phyloP scores from a whole-genome alignment of 257 asterid genomes.

The Gentiana straminea region DNA sequence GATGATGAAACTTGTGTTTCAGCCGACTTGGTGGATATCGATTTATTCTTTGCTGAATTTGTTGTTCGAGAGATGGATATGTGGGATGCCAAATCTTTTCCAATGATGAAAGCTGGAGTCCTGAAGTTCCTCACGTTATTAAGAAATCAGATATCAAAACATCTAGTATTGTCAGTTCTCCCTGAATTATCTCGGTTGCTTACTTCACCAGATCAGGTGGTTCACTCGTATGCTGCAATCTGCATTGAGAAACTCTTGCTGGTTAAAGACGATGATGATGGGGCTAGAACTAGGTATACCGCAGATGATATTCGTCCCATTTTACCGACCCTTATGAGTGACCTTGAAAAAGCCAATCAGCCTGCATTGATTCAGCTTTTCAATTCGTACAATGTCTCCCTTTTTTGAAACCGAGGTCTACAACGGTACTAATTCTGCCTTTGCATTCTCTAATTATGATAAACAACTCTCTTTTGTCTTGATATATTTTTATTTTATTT shows the following conservation, averaged over 20 bases:
- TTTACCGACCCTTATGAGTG: conserved; percentile 57
- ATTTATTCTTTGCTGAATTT: conserved; percentile 67
- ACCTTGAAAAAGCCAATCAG: conserved; percentile 79
- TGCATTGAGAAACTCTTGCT: no score
- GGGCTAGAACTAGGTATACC: conserved; percentile 62
- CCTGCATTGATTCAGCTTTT: conserved; percentile 67
- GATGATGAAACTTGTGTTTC: conserved; percentile 53
- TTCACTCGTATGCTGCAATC: no score
- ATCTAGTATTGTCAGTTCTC: conserved; percentile 57
- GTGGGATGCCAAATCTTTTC: conserved; percentile 60
- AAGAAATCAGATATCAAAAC: conserved; percentile 69
- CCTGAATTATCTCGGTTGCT: conserved; percentile 81
- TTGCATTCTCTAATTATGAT: no score
- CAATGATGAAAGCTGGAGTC: conserved; percentile 29
- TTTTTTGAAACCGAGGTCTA: conserved; percentile 32
- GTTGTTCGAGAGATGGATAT: conserved; percentile 83
- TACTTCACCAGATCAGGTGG: conserved; percentile 58
- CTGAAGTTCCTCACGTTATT: conserved; percentile 79
- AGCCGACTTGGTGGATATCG: conserved; percentile 83
- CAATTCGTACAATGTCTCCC: conserved; percentile 41
- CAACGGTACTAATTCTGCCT: no score
- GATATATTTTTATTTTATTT: no score
- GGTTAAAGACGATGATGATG: conserved; percentile 63
- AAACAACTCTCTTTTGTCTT: no score
- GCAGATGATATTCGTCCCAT: conserved; percentile 63